Base-by-base conservation (phyloP, 345 rosid genomes). In the Eucalyptus pumila region DNA sequence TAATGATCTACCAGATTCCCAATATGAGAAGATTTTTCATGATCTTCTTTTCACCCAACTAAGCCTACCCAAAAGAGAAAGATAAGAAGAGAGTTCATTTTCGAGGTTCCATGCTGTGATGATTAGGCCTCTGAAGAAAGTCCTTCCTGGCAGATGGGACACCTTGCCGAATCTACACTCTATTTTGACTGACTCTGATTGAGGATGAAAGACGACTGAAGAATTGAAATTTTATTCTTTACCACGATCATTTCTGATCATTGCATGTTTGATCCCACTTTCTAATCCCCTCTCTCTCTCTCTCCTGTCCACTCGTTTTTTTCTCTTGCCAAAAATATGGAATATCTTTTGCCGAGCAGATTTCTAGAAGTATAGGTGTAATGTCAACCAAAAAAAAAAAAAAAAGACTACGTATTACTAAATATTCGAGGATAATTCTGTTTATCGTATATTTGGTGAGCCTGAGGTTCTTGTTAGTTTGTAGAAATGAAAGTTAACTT, bases 271-370 rank as follows among this genome's bases (percentile, higher is more conserved):
- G 47, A 76, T 76, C 85, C 47, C 47, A 40, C 14, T 76, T 37
- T 21, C 15, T 21, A 6, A 6, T 21, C 0, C 30, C 26, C 67
- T 12, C 32, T 5, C 47, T 0, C 32, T 5, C 45, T 37, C 27
- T 42, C 26, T 52, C 26, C 58, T 52, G 58, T 52, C 58, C 58
- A 52, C 58, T 52, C 58, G 58, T 52, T 52, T 52, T 52, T 52
- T 1, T 52, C 11, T 76, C 15, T 76, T 21, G 27, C 47, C 47
- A 40, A 76, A 24, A 40, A 23, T 21, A 42, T 40, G 30, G 26
- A 40, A 11, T 76, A 40, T 40, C 30, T 40, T 21, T 76, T 23
- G 24, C 16, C 8, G 3, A 40, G 5, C 40, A 40, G 47, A 40
- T 76, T 76, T 76, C 8, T 40, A 23, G 44, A 76, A 11, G 85